Evolutionary conservation across 345 rosid genomes (phyloP).

Genomic region (Boechera stricta): DNA sequence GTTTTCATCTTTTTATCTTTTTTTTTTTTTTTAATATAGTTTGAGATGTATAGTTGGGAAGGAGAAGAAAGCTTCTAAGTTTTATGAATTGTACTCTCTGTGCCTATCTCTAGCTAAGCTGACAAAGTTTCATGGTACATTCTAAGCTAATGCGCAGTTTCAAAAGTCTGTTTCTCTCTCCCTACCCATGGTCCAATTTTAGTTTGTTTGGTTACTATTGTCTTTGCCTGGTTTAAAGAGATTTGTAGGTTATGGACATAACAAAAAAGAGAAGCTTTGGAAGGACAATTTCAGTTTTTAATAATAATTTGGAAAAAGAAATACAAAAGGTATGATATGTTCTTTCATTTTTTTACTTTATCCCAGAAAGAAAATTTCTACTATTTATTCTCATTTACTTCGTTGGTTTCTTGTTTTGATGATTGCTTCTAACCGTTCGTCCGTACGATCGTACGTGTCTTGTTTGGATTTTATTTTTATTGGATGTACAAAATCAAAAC

Average conservation of each 20-base stretch:
- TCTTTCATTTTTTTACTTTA: slow-evolving; percentile 43
- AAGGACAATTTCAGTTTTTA: slow-evolving; percentile 24
- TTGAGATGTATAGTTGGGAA: slow-evolving; percentile 23
- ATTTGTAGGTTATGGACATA: slow-evolving; percentile 54
- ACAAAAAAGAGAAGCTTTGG: slow-evolving; percentile 25
- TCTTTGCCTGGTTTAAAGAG: slow-evolving; percentile 54
- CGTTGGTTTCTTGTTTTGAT: slow-evolving; percentile 26
- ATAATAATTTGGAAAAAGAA: slow-evolving; percentile 45
- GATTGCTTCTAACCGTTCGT: slow-evolving; percentile 31
- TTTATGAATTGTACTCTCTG: slow-evolving; percentile 35
- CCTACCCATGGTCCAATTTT: slow-evolving; percentile 43
- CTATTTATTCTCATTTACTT: slow-evolving; percentile 26
- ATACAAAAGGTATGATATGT: slow-evolving; percentile 59
- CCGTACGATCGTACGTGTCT: slow-evolving; percentile 37
- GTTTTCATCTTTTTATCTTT: not conserved
- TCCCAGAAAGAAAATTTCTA: not conserved
- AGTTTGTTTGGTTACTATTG: slow-evolving; percentile 56
- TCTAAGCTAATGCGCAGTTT: slow-evolving; percentile 45
- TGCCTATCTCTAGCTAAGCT: slow-evolving; percentile 41
- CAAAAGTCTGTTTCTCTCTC: slow-evolving; percentile 42
- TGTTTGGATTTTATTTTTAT: slow-evolving; percentile 7
- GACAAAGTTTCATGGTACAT: slow-evolving; percentile 47
- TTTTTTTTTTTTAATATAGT: not conserved
- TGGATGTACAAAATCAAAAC: slow-evolving; percentile 1
- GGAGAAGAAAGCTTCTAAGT: slow-evolving; percentile 17